phyloP scores from a whole-genome alignment of 2,329 filamentous ascomycete species.

The Hymenoscyphus fructigenus region DNA sequence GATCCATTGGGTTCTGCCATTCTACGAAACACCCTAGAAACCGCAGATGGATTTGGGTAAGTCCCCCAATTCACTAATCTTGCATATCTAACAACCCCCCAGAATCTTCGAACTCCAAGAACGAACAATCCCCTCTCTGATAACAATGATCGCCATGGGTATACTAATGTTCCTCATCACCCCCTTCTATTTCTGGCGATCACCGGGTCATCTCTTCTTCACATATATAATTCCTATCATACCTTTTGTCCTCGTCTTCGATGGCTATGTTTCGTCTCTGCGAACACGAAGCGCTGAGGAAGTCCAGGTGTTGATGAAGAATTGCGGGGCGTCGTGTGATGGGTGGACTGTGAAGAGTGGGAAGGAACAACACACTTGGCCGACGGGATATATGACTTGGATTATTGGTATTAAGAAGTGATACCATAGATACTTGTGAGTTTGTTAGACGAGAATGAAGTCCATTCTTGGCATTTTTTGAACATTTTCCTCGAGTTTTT shows the following conservation, averaged over 20 bases:
- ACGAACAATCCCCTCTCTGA: slow-evolving; percentile 53
- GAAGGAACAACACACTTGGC: slow-evolving; percentile 46
- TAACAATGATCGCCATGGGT: slow-evolving; percentile 54
- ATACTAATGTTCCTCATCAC: slow-evolving; percentile 51
- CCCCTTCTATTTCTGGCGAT: slow-evolving; percentile 47
- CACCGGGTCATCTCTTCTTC: slow-evolving; percentile 53
- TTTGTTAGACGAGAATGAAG: background rate
- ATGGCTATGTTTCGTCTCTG: slow-evolving; percentile 66
- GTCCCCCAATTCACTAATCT: background rate
- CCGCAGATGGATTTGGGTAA: slow-evolving; percentile 62
- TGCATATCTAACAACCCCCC: slow-evolving; percentile 2
- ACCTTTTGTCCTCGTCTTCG: slow-evolving; percentile 66
- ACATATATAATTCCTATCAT: slow-evolving; percentile 66
- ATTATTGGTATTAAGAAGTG: slow-evolving; percentile 42
- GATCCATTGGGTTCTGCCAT: slow-evolving; percentile 61
- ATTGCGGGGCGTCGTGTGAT: slow-evolving; percentile 45
- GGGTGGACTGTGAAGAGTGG: slow-evolving; percentile 44
- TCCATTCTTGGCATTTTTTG: background rate
- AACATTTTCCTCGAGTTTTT: background rate
- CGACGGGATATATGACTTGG: slow-evolving; percentile 47
- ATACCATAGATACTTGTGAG: background rate
- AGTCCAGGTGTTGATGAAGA: slow-evolving; percentile 57
- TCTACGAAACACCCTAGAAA: slow-evolving; percentile 62
- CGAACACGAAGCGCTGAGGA: slow-evolving; percentile 67
- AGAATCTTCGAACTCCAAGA: slow-evolving; percentile 74